Percentiles rank a stretch among this genome's conserved stretches.
These are phyloP conservation scores for Melampsora larici-populina DNA, from an alignment of 1,284 basidiomycete genomes.

Conservation along the genomic window DNA sequence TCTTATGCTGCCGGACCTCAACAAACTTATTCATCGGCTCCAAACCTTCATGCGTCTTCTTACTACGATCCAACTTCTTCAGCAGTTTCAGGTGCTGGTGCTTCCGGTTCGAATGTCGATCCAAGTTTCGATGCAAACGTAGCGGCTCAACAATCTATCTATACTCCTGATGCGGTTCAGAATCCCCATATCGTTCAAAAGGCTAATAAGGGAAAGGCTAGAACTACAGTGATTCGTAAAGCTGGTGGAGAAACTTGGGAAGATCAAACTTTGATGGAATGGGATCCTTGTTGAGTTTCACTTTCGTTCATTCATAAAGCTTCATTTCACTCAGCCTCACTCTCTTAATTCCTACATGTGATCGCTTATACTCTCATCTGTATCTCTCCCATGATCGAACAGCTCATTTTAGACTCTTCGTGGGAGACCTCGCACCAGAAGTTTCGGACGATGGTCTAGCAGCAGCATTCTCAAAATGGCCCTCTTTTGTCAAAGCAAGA, in stretches of 20 bases:
- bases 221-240: conserved; percentile 89
- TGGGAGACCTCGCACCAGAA: conserved; percentile 97
- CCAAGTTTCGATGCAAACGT: conserved; percentile 45
- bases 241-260: conserved; percentile 96
- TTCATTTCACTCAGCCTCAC: neutral
- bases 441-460: conserved; percentile 90
- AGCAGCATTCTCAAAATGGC: conserved; percentile 82
- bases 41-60: neutral
- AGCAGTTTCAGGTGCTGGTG: conserved; percentile 8
- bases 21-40: conserved; percentile 8
- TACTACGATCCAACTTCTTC: conserved; percentile 40
- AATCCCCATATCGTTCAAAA: conserved; percentile 55
- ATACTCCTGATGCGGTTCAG: conserved; percentile 47
- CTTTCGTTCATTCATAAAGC: neutral
- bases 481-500: conserved; percentile 87
- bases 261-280: conserved; percentile 91
- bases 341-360: conserved; percentile 3
- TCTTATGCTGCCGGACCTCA: neutral
- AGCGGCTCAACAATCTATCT: conserved; percentile 47
- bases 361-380: conserved; percentile 10
- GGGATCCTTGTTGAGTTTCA: conserved; percentile 78
- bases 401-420: conserved; percentile 98
- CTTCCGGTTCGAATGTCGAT: conserved; percentile 2
- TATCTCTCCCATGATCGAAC: conserved; percentile 39
- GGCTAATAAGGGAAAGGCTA: conserved; percentile 80